phyloP scores from a whole-genome alignment of 164 flowering plant genomes.

The Stephania yunnanensis region DNA sequence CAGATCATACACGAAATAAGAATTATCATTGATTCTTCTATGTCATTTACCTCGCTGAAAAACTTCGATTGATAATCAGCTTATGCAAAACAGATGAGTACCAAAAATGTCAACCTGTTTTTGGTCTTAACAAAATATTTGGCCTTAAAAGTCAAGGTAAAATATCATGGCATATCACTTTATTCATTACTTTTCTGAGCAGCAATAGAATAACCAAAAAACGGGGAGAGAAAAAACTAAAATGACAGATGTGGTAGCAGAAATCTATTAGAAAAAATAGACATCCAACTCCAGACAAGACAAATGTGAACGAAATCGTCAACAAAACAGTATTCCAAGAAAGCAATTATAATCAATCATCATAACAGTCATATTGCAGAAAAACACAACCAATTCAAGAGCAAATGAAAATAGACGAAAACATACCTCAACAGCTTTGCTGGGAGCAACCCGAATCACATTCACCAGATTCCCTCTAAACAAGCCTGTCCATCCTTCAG shows the following conservation, averaged over 20 bases:
- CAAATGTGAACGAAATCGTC: not conserved
- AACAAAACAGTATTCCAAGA: not conserved
- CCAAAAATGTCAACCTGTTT: not conserved
- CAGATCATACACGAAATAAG: not conserved
- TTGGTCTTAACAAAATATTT: not conserved
- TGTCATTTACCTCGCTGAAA: not conserved
- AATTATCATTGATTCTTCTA: not conserved
- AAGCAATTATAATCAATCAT: not conserved
- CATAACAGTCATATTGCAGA: not conserved
- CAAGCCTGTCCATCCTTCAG: conserved; percentile 94
- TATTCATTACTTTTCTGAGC: too few relatives aligned
- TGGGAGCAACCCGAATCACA: conserved; percentile 94
- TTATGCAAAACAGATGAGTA: not conserved
- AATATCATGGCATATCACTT: not conserved
- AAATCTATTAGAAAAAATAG: not conserved
- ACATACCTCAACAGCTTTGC: conserved; percentile 76
- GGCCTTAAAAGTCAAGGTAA: not conserved
- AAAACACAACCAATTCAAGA: conserved; percentile 1
- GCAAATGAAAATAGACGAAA: not conserved
- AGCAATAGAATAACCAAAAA: too few relatives aligned
- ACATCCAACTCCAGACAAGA: not conserved
- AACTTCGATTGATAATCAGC: not conserved
- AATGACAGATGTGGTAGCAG: not conserved
- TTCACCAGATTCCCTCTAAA: conserved; percentile 94
- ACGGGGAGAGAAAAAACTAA: not conserved